These are phyloP conservation scores for Psilocybe cyanescens DNA, from an alignment of 768 basidiomycete species.

Conservation along the genomic window DNA sequence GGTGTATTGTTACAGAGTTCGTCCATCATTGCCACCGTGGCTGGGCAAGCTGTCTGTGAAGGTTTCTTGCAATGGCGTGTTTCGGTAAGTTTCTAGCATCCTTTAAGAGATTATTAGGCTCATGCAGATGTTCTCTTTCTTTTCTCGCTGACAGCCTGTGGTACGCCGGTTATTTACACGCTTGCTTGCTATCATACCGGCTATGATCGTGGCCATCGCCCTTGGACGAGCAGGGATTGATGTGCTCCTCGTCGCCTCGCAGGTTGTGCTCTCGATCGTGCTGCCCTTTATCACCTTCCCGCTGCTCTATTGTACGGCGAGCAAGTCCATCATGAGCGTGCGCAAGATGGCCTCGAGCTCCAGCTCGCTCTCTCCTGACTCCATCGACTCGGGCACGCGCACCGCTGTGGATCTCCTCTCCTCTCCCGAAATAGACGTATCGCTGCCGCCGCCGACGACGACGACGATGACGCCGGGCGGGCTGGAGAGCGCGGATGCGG, in stretches of 20 bases:
- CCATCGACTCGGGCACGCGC: conserved; percentile 7
- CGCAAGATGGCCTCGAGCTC: conserved; percentile 35
- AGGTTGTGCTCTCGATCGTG: conserved; percentile 74
- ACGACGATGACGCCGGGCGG: not conserved
- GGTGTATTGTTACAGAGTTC: conserved; percentile 53
- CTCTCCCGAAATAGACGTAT: not conserved
- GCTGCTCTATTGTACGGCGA: conserved; percentile 71
- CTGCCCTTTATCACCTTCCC: conserved; percentile 79
- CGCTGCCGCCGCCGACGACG: conserved; percentile 1
- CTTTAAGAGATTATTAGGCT: not conserved
- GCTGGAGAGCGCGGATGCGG: conserved; percentile 16
- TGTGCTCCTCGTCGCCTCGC: conserved; percentile 71
- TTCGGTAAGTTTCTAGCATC: conserved; percentile 49
- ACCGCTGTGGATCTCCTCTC: conserved; percentile 2
- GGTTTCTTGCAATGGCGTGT: conserved; percentile 89
- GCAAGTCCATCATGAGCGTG: conserved; percentile 72
- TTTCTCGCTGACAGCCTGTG: conserved; percentile 53
- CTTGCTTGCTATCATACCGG: conserved; percentile 79
- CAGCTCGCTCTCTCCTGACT: conserved; percentile 11
- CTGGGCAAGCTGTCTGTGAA: conserved; percentile 89
- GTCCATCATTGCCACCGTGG: conserved; percentile 86
- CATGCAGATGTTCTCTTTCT: conserved; percentile 14
- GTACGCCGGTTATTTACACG: conserved; percentile 85
- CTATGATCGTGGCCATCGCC: conserved; percentile 75
- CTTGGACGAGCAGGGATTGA: conserved; percentile 70